Percentiles rank a stretch among this genome's conserved stretches.
Conservation (phyloP, 73 alveolate species). For the Tetrahymena elliotti region DNA sequence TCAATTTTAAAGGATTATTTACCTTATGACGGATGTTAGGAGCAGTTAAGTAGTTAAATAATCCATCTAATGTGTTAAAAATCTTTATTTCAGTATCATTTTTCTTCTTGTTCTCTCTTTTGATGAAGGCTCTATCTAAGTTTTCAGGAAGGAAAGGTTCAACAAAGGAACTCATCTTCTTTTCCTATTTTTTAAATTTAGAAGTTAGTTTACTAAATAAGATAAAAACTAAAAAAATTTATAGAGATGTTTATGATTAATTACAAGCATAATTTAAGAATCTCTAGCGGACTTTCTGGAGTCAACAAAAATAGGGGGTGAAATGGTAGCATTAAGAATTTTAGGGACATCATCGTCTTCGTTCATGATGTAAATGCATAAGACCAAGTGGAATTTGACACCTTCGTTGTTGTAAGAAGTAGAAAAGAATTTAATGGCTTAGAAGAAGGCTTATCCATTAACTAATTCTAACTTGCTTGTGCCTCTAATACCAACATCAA, state of each 20-base stretch:
- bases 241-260: not conserved
- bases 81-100: conserved; percentile 32
- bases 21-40: conserved; percentile 42
- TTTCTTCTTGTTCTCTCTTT: conserved; percentile 38
- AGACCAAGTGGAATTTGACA: conserved; percentile 28
- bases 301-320: conserved; percentile 42
- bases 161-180: conserved; percentile 9
- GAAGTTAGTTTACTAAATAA: not conserved
- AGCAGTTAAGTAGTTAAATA: conserved; percentile 33
- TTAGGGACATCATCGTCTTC: conserved; percentile 11
- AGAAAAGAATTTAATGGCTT: conserved; percentile 34
- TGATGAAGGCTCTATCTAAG: conserved; percentile 19
- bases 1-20: not conserved
- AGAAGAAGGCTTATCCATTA: conserved; percentile 27
- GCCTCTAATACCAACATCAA: conserved; percentile 43
- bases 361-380: conserved; percentile 28
- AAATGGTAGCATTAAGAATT: conserved; percentile 31
- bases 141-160: conserved; percentile 40
- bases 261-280: conserved; percentile 1
- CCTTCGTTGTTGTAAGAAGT: conserved; percentile 43
- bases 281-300: conserved; percentile 35
- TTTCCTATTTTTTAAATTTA: not conserved
- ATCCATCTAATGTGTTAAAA: conserved; percentile 27
- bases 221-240: not conserved
- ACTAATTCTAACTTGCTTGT: conserved; percentile 36